These are phyloP conservation scores for Aspergillus sp. DNA, from an alignment of 2,329 filamentous ascomycete genomes.

Conservation along the genomic window DNA sequence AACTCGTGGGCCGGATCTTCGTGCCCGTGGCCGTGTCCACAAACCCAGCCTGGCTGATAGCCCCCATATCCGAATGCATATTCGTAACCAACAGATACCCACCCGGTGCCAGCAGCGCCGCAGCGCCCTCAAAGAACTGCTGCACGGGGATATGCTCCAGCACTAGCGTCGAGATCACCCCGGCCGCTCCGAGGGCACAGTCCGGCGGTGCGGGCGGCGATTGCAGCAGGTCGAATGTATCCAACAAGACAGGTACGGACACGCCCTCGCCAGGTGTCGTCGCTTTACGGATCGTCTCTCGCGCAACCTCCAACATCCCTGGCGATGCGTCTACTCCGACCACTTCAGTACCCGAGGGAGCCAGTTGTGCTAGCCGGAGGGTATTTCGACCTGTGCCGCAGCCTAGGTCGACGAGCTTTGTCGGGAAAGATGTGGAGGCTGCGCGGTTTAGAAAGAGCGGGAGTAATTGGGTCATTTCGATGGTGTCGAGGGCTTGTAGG, in stretches of 20 bases:
- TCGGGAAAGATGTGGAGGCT: constrained; percentile 18
- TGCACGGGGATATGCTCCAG: constrained; percentile 61
- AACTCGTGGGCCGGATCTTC: constrained; percentile 62
- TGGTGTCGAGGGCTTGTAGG: constrained; percentile 62
- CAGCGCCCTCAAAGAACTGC: constrained; percentile 56
- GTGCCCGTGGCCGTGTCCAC: constrained; percentile 51
- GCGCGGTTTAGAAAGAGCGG: constrained; percentile 46
- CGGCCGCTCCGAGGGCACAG: constrained; percentile 34
- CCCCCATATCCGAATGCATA: constrained; percentile 67
- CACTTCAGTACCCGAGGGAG: constrained; percentile 34
- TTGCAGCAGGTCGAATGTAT: constrained; percentile 42
- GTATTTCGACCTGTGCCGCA: constrained; percentile 68
- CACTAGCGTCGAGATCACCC: constrained; percentile 62
- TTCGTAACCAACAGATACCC: constrained; percentile 63
- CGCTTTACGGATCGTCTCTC: constrained; percentile 31
- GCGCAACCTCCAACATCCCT: constrained; percentile 59
- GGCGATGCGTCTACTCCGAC: constrained; percentile 57
- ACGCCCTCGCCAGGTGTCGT: constrained; percentile 2
- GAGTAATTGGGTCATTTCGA: constrained; percentile 54
- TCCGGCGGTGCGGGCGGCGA: constrained; percentile 22
- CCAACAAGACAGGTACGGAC: constrained; percentile 23
- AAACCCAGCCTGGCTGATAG: constrained; percentile 61
- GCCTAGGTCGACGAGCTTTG: constrained; percentile 60
- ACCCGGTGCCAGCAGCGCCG: constrained; percentile 44
- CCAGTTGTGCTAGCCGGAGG: constrained; percentile 43